Percentiles rank a stretch among this genome's conserved stretches.
Conservation (phyloP, 495 filamentous ascomycete genomes). For the Penicillium cosmopolitanum region DNA sequence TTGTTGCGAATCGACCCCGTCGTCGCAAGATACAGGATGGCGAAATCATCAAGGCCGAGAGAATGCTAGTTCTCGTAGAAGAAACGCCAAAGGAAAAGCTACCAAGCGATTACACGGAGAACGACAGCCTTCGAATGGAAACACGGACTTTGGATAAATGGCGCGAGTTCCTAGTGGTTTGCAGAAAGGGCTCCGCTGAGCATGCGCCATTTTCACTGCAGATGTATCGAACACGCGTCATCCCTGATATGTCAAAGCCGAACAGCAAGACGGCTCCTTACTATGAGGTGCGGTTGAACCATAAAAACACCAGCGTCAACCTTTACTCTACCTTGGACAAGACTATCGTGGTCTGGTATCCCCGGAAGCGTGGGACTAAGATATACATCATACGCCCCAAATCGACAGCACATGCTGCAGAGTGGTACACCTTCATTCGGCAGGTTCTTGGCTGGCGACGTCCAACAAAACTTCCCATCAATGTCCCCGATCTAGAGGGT, state of each 20-base stretch:
- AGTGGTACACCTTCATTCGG: conserved; percentile 77
- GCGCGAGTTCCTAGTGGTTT: conserved; percentile 74
- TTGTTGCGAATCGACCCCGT: conserved; percentile 42
- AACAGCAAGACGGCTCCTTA: conserved; percentile 55
- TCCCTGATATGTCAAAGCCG: conserved; percentile 61
- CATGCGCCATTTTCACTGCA: conserved; percentile 62
- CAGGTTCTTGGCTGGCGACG: conserved; percentile 63
- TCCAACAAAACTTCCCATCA: conserved; percentile 62
- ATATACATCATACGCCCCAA: conserved; percentile 72
- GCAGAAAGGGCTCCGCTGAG: conserved; percentile 57
- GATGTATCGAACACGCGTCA: conserved; percentile 72
- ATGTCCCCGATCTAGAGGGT: conserved; percentile 72
- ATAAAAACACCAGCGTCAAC: conserved; percentile 61
- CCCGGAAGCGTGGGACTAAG: conserved; percentile 56
- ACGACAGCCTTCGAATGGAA: conserved; percentile 63
- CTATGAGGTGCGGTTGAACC: conserved; percentile 60
- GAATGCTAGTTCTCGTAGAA: conserved; percentile 73
- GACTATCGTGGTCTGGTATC: conserved; percentile 69
- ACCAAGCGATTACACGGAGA: conserved; percentile 69
- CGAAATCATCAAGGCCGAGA: conserved; percentile 73
- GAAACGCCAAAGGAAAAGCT: conserved; percentile 53
- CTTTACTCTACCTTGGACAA: conserved; percentile 75
- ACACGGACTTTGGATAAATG: conserved; percentile 67
- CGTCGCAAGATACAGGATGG: conserved; percentile 56
- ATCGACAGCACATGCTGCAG: conserved; percentile 65